Percentiles rank a stretch among this genome's conserved stretches.
Evolutionary conservation across 2,329 filamentous ascomycete genomes (phyloP).

Genomic region (Trichoderma brevicompactum): DNA sequence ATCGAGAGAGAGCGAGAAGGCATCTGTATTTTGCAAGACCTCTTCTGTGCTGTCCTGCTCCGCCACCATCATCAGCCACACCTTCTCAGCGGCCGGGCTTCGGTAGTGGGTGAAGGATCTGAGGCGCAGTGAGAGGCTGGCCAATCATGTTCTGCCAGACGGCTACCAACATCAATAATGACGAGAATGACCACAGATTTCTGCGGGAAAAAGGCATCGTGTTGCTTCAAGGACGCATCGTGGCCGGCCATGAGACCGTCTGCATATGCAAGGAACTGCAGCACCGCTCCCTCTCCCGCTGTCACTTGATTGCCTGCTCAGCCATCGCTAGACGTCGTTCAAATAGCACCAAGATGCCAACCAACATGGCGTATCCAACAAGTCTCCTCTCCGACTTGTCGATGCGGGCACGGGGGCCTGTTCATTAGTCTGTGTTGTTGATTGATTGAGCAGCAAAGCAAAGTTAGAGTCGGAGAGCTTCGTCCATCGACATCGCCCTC

Average conservation of each 20-base stretch:
- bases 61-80: constrained; percentile 18
- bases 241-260: constrained; percentile 1
- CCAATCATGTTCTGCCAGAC: neutral
- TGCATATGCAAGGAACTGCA: neutral
- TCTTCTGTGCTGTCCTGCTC: neutral
- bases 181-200: neutral
- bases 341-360: constrained; percentile 8
- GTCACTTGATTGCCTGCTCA: constrained; percentile 19
- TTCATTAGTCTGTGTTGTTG: neutral
- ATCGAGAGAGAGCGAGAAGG: neutral
- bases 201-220: neutral
- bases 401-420: constrained; percentile 8
- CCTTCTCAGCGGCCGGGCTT: neutral
- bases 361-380: constrained; percentile 3
- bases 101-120: neutral
- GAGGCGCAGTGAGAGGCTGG: neutral
- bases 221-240: neutral
- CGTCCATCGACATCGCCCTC: neutral
- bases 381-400: constrained; percentile 7
- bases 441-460: neutral
- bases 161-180: neutral
- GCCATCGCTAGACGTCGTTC: constrained; percentile 1
- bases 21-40: constrained; percentile 4
- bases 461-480: neutral
- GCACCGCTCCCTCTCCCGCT: neutral